Base-by-base conservation (phyloP, 1,284 basidiomycete species). In the Apiotrichum veenhuisii region DNA sequence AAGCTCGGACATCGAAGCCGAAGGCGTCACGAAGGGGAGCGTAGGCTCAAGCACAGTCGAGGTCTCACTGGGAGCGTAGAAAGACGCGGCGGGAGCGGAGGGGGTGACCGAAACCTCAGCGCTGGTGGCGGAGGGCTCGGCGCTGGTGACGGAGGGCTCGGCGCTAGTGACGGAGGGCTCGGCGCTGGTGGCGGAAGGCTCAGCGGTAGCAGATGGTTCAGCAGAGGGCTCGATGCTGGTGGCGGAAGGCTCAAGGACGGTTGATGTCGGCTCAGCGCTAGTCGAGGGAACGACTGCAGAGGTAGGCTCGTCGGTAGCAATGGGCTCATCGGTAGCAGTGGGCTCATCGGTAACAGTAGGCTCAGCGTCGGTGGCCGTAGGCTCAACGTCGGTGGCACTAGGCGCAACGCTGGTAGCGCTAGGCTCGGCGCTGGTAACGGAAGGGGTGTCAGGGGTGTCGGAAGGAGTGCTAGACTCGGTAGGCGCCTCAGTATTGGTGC, bases 251-350 rank as follows among this genome's bases (percentile, higher is more conserved):
- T 22, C 36, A 7, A 20, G 17, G 25, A 44, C 45, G 37, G 18
- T 17, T 26, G 10, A n/a, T 11, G 27, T n/a, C 26, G 43, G 2
- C 22, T 42, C 36, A 15, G 26, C 9, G 5, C 26, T 42, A 18
- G 41, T 50, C 23, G 45, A 5, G 25, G 51, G 45, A 42, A 34
- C 48, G 33, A 18, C n/a, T n/a, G 30, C 26, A 5, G 49, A 40
- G 27, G 47, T 51, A 40, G 46, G 55, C 50, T 52, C 55, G 26
- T 14, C 49, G 12, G 50, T 49, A 14, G 43, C 36, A 15, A 43
- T 26, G n/a, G 57, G 30, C 37, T 52, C 44, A 43, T 14, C 46
- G 12, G 52, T 30, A n/a, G 48, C 30, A 22, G 42, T 52, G 25
- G 55, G 30, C 33, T 44, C 38, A 22, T 36, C 46, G 3, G 61